These are phyloP conservation scores for Coemansia sp. DNA, from an alignment of 192 early-diverging fungal genomes.

Conservation along the genomic window DNA sequence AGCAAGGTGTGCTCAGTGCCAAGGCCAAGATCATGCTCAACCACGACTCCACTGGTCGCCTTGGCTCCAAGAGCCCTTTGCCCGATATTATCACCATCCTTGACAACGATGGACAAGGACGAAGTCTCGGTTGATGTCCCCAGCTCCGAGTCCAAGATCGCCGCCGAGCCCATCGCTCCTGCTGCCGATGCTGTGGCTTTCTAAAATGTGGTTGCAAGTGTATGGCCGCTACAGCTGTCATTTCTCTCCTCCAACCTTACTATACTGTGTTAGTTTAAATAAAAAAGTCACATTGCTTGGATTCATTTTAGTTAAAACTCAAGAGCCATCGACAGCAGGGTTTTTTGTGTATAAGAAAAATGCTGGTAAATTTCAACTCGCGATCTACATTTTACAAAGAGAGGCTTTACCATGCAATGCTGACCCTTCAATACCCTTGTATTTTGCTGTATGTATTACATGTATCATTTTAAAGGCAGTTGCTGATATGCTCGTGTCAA, in stretches of 20 bases:
- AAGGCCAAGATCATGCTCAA: constrained; percentile 99
- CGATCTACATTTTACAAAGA: too few relatives aligned
- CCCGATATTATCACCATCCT: constrained; percentile 95
- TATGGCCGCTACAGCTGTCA: constrained; percentile 8
- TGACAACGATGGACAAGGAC: constrained; percentile 77
- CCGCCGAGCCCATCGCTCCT: constrained; percentile 23
- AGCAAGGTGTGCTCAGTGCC: constrained; percentile 98
- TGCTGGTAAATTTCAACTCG: too few relatives aligned
- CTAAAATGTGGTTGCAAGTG: constrained; percentile 35
- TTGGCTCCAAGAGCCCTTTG: constrained; percentile 92
- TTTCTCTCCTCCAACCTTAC: constrained; percentile 10
- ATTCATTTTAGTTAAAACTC: not conserved
- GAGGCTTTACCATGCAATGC: too few relatives aligned
- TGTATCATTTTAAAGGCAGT: too few relatives aligned
- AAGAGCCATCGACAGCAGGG: too few relatives aligned
- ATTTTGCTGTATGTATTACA: too few relatives aligned
- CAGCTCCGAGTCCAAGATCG: constrained; percentile 61
- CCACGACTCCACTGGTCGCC: constrained; percentile 87
- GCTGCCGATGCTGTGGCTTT: constrained; percentile 34
- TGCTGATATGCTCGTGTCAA: too few relatives aligned
- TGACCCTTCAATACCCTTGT: too few relatives aligned
- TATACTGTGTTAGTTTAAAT: constrained; percentile 7
- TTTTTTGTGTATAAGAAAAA: too few relatives aligned
- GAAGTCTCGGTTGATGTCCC: constrained; percentile 71
- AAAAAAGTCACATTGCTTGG: constrained; percentile 6